A percentile compares a stretch with the other conserved stretches of the same genome.
Conservation (phyloP, 441 rosid species). For the Metrosideros polymorpha region DNA sequence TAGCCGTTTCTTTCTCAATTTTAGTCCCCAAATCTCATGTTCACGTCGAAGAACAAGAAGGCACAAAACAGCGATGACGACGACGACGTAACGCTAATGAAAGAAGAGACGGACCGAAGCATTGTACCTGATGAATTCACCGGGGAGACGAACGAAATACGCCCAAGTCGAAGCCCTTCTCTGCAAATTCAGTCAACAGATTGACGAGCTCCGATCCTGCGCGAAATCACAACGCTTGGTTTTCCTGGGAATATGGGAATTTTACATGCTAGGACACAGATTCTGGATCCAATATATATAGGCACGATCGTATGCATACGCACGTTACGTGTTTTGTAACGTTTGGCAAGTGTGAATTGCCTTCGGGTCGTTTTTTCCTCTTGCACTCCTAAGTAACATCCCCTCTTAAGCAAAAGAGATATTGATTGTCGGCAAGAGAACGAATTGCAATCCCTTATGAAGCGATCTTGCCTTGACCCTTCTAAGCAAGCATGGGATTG, state of each 20-base stretch:
- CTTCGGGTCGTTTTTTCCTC: neutral
- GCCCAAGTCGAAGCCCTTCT: neutral
- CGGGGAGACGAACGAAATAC: neutral
- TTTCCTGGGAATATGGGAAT: neutral
- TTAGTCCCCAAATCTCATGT: neutral
- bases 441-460: neutral
- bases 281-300: neutral
- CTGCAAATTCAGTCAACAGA: neutral
- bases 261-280: neutral
- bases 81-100: too few relatives aligned
- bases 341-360: neutral
- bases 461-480: neutral
- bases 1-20: neutral
- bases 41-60: neutral
- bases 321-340: neutral
- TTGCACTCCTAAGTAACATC: too few relatives aligned
- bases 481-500: neutral
- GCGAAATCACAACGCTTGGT: neutral
- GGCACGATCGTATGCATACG: accelerated
- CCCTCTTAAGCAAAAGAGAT: neutral
- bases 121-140: neutral
- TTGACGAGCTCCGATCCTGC: neutral
- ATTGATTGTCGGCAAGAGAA: neutral
- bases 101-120: neutral
- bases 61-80: neutral